Evolutionary conservation across 2,329 filamentous ascomycete species (phyloP), one percentile per base, ranked within the genome.

Genomic region (Penicillium carneum): DNA sequence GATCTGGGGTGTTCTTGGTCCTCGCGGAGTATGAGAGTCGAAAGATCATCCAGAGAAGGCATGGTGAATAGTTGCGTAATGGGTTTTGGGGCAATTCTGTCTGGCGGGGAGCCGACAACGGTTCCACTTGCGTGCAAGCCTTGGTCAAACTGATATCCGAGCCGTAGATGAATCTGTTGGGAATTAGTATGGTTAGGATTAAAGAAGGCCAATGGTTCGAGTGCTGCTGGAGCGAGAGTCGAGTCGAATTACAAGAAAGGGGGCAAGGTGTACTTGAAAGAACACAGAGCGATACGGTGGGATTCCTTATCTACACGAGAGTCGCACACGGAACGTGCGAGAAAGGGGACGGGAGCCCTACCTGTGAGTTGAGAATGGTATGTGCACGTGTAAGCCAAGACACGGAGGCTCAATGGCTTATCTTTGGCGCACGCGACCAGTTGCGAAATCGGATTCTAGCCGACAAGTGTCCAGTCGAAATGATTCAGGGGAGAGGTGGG

Each of bases 31-130:
- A 65, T 69, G 42, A 61, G 57, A 59, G 67, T 71, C 38, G 74
- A 72, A 20, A 73, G 73, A 53, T 66, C 72, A 41, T 62, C 71
- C 54, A 74, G 49, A 9, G 74, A 73, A 52, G 73, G 65, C 62
- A 69, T 66, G 52, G 56, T 34, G 57, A 63, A 63, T 38, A 71
- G 69, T 18, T 74, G 71, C 20, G 71, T 69, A 12, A 70, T 54
- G 39, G 68, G 62, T 45, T 73, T 74, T 64, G 69, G 73, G 48
- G 65, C 61, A 52, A 73, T 57, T 55, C 61, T 63, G 57, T 75
- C 71, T 14, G 59, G 53, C 50, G 68, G 59, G 34, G 67, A 59
- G 34, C 59, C 60, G 41, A 68, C 39, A 46, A 59, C 48, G 33
- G 61, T 51, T 31, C 62, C 67, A 62, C 63, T 65, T 56, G 66